Base-by-base conservation (phyloP, 2,329 filamentous ascomycete species). In the Aaosphaeria arxii region DNA sequence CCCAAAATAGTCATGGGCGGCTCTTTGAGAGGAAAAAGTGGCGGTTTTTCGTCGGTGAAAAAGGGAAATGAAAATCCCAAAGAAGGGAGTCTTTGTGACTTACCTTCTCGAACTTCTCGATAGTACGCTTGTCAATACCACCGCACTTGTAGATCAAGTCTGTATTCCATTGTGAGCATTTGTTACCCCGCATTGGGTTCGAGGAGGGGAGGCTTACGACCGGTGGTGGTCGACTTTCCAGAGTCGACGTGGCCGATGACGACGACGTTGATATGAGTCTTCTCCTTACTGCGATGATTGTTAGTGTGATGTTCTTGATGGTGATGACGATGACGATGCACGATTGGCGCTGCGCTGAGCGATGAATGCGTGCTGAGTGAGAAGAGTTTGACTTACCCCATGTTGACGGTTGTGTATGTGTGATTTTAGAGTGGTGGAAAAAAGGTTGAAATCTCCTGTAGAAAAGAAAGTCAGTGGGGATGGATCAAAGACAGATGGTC, bases 101-200 rank as follows among this genome's bases (percentile, higher is more conserved):
- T 79, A 95, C 91, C 90, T 99, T 99, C 91, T 99, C 94, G 87
- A 99, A 99, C 89, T 99, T 99, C 88, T 99, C 94, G 77, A 99
- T 99, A 79, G 92, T 97, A 91, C 94, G 92, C 86, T 92, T 91
- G 89, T 99, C 94, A 75, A 97, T 99, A 90, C 94, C 94, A 88
- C 94, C 94, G 85, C 94, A 97, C 88, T 99, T 92, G 91, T 97
- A 97, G 89, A 99, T 97, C 86, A 99, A 87, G 84, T 79, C 75
- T 78, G 71, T 92, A 88, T 76, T 77, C 66, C 70, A 63, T 64
- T 63, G 63, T 69, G 54, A 62, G 58, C 53, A 54, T 42, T 44
- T 58, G 53, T 51, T 53, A 54, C 55, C 54, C 54, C 57, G 63
- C 58, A 45, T 59, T 44, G 63, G 53, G 63, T 55, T 59, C 51